These are phyloP conservation scores for Sarcodon sp. DNA, from an alignment of 768 basidiomycete species.

Conservation along the genomic window DNA sequence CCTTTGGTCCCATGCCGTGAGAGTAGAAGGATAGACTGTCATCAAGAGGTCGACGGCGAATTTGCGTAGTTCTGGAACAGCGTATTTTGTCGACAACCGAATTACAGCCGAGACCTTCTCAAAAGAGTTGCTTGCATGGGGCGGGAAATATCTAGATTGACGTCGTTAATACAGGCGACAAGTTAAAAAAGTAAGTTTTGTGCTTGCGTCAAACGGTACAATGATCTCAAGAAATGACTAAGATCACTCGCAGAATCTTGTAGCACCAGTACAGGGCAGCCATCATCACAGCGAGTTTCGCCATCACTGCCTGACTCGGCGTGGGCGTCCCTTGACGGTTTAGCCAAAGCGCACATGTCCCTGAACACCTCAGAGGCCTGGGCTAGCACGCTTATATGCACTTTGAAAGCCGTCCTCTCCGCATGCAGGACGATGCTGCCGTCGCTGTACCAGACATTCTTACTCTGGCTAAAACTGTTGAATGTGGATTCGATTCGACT, in stretches of 20 bases:
- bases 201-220: slow-evolving; percentile 3
- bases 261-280: slow-evolving; percentile 4
- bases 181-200: background rate
- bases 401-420: slow-evolving; percentile 11
- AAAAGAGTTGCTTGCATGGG: background rate
- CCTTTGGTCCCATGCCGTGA: slow-evolving; percentile 4
- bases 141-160: background rate
- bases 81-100: slow-evolving; percentile 12
- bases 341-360: slow-evolving; percentile 11
- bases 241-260: slow-evolving; percentile 4
- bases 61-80: slow-evolving; percentile 4
- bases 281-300: background rate
- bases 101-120: slow-evolving; percentile 5
- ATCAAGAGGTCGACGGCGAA: slow-evolving; percentile 8
- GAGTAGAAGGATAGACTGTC: slow-evolving; percentile 8
- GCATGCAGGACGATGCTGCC: slow-evolving; percentile 14
- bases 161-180: background rate
- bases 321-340: slow-evolving; percentile 5
- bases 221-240: slow-evolving; percentile 4
- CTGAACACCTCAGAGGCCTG: slow-evolving; percentile 9
- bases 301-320: too few species aligned
- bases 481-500: too few species aligned
- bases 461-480: background rate
- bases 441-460: slow-evolving; percentile 13
- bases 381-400: slow-evolving; percentile 9